Percentiles rank a stretch among this genome's conserved stretches.
Evolutionary conservation across 148 eudicot genomes (phyloP).

Genomic region (Chenopodium formosanum): DNA sequence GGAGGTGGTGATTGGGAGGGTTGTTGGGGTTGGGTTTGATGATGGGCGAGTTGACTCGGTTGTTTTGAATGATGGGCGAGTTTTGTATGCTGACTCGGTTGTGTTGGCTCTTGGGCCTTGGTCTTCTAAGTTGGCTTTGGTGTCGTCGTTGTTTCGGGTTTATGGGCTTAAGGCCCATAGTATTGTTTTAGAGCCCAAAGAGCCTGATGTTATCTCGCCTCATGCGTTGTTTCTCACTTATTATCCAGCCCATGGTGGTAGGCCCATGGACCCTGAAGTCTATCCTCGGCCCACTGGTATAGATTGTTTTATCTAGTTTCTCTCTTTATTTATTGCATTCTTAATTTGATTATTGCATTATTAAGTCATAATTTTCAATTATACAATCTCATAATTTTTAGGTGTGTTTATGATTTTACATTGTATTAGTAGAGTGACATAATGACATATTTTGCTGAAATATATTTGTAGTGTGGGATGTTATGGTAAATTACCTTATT

Average conservation of each 20-base stretch:
- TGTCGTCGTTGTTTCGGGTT: constrained; percentile 61
- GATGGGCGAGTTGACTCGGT: constrained; percentile 45
- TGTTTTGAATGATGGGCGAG: constrained; percentile 54
- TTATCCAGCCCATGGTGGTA: constrained; percentile 45
- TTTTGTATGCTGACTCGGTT: constrained; percentile 59
- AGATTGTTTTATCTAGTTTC: neutral
- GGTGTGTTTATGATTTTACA: no score
- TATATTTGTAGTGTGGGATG: no score
- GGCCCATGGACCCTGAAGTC: constrained; percentile 76
- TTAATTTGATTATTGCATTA: no score
- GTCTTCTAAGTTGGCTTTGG: constrained; percentile 43
- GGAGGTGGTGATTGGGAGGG: constrained; percentile 68
- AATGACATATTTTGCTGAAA: no score
- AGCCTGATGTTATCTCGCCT: constrained; percentile 46
- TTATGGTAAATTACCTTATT: no score
- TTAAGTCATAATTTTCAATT: no score
- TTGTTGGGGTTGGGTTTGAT: constrained; percentile 47
- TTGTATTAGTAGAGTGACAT: no score
- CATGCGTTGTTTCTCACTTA: constrained; percentile 77
- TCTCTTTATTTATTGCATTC: neutral
- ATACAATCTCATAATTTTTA: no score
- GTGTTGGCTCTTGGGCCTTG: constrained; percentile 92
- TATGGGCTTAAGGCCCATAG: constrained; percentile 85
- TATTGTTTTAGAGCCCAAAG: constrained; percentile 73
- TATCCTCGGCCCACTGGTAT: constrained; percentile 91